phyloP scores from a whole-genome alignment of 2,329 filamentous ascomycete species.

The Colletotrichum musicola region DNA sequence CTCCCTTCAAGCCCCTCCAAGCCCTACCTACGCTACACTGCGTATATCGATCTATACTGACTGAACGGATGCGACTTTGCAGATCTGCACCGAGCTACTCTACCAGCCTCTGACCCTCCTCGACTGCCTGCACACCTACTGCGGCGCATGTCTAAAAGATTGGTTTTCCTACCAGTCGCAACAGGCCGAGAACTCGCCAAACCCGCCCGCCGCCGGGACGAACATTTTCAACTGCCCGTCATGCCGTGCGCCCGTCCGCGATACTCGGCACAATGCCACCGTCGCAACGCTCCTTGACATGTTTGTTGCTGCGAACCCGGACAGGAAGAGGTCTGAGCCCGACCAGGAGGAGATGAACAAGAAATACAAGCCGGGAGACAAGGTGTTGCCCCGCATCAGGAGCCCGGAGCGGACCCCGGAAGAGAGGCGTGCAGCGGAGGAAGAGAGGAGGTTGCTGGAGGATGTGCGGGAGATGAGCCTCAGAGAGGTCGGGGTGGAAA shows the following conservation, averaged over 20 bases:
- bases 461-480: conserved; percentile 81
- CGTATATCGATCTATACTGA: background rate
- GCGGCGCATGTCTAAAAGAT: conserved; percentile 93
- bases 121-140: conserved; percentile 96
- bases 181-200: conserved; percentile 64
- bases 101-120: conserved; percentile 92
- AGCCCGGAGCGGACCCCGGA: conserved; percentile 64
- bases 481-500: conserved; percentile 70
- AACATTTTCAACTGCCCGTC: conserved; percentile 87
- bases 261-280: conserved; percentile 90
- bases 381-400: conserved; percentile 76
- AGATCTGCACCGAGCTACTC: conserved; percentile 98
- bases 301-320: conserved; percentile 84
- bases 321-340: conserved; percentile 73
- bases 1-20: background rate
- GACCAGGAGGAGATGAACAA: conserved; percentile 83
- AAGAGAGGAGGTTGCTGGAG: conserved; percentile 78
- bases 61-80: conserved; percentile 23
- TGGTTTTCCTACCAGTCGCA: conserved; percentile 90
- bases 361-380: conserved; percentile 85
- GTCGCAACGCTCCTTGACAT: conserved; percentile 92
- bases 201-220: conserved; percentile 61
- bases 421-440: conserved; percentile 69
- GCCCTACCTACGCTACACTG: background rate
- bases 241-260: conserved; percentile 88